These are phyloP conservation scores for Scheffersomyces quercinus DNA, from an alignment of 1,139 yeast species.

Conservation along the genomic window DNA sequence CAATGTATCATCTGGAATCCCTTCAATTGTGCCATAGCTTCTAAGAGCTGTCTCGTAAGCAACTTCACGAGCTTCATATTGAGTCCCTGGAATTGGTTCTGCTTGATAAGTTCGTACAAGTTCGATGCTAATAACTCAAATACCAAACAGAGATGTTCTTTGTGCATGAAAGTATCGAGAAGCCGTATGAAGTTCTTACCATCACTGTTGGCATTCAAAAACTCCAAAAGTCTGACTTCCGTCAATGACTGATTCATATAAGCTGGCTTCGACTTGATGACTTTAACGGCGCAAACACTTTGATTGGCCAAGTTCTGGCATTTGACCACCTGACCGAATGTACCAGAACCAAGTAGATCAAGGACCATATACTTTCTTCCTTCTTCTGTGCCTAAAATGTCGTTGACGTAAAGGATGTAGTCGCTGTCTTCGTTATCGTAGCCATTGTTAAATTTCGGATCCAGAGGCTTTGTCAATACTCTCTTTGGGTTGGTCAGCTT, in stretches of 20 bases:
- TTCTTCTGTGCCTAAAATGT: slow-evolving; percentile 85
- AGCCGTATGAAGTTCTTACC: slow-evolving; percentile 75
- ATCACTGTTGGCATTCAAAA: slow-evolving; percentile 71
- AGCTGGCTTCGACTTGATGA: slow-evolving; percentile 89
- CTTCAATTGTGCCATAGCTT: slow-evolving; percentile 76
- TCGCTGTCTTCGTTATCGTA: slow-evolving; percentile 87
- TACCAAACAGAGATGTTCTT: slow-evolving; percentile 88
- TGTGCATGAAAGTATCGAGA: slow-evolving; percentile 88
- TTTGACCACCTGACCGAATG: slow-evolving; percentile 98
- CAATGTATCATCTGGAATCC: slow-evolving; percentile 89
- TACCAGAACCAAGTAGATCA: slow-evolving; percentile 92
- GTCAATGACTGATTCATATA: slow-evolving; percentile 89
- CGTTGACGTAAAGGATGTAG: slow-evolving; percentile 91
- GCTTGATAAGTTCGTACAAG: slow-evolving; percentile 85
- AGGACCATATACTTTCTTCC: slow-evolving; percentile 84
- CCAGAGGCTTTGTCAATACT: slow-evolving; percentile 89
- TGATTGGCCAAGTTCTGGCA: slow-evolving; percentile 90
- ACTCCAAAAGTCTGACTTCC: slow-evolving; percentile 85
- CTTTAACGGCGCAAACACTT: slow-evolving; percentile 91
- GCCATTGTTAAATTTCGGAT: slow-evolving; percentile 80
- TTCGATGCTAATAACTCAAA: slow-evolving; percentile 88
- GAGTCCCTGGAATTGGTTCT: slow-evolving; percentile 91
- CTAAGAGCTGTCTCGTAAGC: slow-evolving; percentile 78
- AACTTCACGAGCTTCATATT: slow-evolving; percentile 77
- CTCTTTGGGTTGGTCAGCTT: slow-evolving; percentile 86